A percentile compares a stretch with the other conserved stretches of the same genome.
Evolutionary conservation across 2,329 filamentous ascomycete species (phyloP).

Genomic region (Microcyclospora tardicrescens): DNA sequence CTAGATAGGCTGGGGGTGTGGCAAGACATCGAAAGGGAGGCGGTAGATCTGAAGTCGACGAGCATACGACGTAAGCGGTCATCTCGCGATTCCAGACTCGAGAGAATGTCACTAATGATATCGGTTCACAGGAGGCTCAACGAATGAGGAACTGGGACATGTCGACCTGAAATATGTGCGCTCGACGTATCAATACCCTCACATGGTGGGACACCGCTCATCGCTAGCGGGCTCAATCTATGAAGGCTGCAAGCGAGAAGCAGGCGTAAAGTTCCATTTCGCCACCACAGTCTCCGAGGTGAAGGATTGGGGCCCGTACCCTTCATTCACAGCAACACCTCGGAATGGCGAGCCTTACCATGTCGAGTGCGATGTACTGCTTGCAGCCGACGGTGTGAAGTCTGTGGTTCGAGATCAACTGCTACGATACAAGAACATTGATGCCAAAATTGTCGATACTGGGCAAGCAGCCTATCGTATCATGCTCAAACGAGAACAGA

Average conservation of each 20-base stretch:
- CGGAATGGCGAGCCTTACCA: slow-evolving; percentile 40
- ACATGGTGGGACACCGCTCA: slow-evolving; percentile 67
- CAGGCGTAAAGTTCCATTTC: slow-evolving; percentile 57
- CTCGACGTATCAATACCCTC: slow-evolving; percentile 57
- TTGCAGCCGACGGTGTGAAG: slow-evolving; percentile 39
- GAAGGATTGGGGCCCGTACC: slow-evolving; percentile 45
- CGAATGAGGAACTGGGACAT: slow-evolving; percentile 55
- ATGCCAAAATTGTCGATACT: slow-evolving; percentile 50
- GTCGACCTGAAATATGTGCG: slow-evolving; percentile 57
- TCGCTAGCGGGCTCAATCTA: slow-evolving; percentile 58
- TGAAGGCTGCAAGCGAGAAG: slow-evolving; percentile 52
- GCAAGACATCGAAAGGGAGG: slow-evolving; percentile 55
- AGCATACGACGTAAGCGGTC: slow-evolving; percentile 53
- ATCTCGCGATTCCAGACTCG: not conserved
- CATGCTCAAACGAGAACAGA: slow-evolving; percentile 56
- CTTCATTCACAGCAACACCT: slow-evolving; percentile 47
- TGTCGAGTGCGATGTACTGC: slow-evolving; percentile 36
- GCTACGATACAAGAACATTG: slow-evolving; percentile 39
- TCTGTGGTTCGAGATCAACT: slow-evolving; percentile 37
- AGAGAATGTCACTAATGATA: not conserved
- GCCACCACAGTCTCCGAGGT: slow-evolving; percentile 44
- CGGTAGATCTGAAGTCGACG: slow-evolving; percentile 56
- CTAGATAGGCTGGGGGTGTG: slow-evolving; percentile 62
- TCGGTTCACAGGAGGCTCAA: slow-evolving; percentile 44
- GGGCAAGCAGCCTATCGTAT: slow-evolving; percentile 69